phyloP scores from a whole-genome alignment of 768 basidiomycete species.

The Naganishia onofrii region DNA sequence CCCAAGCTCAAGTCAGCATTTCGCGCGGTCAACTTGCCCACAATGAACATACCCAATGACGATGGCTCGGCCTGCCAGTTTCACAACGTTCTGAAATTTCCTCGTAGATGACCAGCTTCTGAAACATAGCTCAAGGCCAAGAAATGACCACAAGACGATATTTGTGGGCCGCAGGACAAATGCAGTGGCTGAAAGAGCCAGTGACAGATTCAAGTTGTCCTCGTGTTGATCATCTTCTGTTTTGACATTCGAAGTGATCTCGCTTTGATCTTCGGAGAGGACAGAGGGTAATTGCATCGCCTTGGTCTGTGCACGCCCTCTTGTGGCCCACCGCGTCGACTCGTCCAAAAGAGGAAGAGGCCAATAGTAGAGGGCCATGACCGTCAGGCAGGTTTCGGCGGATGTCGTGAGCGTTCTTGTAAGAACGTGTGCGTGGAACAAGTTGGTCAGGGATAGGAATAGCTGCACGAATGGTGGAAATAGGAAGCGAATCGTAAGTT shows the following conservation, averaged over 20 bases:
- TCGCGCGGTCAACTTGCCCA: background rate
- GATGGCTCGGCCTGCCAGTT: background rate
- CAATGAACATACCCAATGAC: slow-evolving; percentile 23
- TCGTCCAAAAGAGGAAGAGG: slow-evolving; percentile 50
- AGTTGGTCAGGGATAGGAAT: slow-evolving; percentile 74
- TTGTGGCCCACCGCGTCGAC: background rate
- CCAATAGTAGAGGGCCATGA: slow-evolving; percentile 71
- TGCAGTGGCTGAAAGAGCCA: slow-evolving; percentile 69
- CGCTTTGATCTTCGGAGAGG: slow-evolving; percentile 15
- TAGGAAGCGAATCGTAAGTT: slow-evolving; percentile 10
- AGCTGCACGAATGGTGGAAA: slow-evolving; percentile 56
- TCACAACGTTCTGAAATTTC: background rate
- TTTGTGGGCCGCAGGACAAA: slow-evolving; percentile 87
- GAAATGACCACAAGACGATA: slow-evolving; percentile 75
- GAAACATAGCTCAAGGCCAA: slow-evolving; percentile 61
- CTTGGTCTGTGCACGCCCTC: slow-evolving; percentile 13
- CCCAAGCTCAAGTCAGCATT: background rate
- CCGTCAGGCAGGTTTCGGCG: slow-evolving; percentile 80
- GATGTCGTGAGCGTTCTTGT: slow-evolving; percentile 91
- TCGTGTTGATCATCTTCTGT: background rate
- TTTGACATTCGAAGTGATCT: background rate
- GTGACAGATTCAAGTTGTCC: slow-evolving; percentile 38
- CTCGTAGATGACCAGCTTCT: background rate
- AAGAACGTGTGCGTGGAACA: slow-evolving; percentile 80
- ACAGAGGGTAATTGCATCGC: slow-evolving; percentile 38